Evolutionary conservation across 2,329 filamentous ascomycete genomes (phyloP), one percentile per base, ranked within the genome.

Genomic region (Xenoacremonium recifei): DNA sequence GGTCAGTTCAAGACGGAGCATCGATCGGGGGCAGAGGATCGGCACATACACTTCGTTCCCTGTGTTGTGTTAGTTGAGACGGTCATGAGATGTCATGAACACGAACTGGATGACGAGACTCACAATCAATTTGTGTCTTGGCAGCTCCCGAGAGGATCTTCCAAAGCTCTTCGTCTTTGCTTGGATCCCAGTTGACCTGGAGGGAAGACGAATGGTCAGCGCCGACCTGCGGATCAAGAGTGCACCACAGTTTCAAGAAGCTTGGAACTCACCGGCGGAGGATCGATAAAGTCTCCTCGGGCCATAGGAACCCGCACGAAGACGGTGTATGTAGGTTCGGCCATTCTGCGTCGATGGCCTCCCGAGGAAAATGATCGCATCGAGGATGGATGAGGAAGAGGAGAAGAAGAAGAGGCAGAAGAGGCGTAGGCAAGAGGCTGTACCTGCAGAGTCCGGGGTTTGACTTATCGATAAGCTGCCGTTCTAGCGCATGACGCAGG

Each of bases 261-360:
- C n/a, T n/a, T n/a, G n/a, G n/a, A n/a, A 63, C 78, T 63, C 76
- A 91, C 91, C 51, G 85, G 84, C 35, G 89, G 87, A 43, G 93
- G 93, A 66, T 99, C 92, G 48, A 91, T 79, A 69, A 99, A 99
- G 57, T 87, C 82, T 30, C 87, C 86, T 42, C 93, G 80, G 25
- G 85, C 80, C 59, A 96, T 95, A 18, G 93, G 93, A n/a, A 97
- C 78, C 49, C 91, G 80, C 50, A 99, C 80, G 58, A 95, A 88
- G 45, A 95, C 84, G 12, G 88, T 95, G 63, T 80, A 84, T 25
- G 65, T 73, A 32, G 77, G 75, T 40, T 80, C 75, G 68, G 79
- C 49, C 67, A 71, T 71, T 42, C 18, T 56, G 29, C 21, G 38
- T 39, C 15, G 43, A 68, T 54, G 30, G 34, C 39, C 47, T 42